Percentiles rank a stretch among this genome's conserved stretches.
Conservation (phyloP, 2,329 filamentous ascomycete species). For the Kalmusia sp. region DNA sequence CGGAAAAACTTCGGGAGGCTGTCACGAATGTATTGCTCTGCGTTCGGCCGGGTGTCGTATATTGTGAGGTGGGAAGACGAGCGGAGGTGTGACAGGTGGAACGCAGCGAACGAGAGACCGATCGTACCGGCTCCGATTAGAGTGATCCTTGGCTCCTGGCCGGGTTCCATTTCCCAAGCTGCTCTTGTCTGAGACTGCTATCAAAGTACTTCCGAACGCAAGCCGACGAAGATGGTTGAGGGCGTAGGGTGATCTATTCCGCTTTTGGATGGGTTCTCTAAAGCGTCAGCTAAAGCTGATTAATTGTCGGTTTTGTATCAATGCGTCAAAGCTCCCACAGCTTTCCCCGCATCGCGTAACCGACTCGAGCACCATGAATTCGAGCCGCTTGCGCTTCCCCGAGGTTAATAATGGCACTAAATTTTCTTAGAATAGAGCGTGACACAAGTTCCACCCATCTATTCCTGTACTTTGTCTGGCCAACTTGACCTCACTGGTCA, state of each 20-base stretch:
- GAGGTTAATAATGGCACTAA: conserved; percentile 19
- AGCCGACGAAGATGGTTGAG: not conserved
- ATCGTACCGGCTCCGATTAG: conserved; percentile 59
- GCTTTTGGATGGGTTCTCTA: conserved; percentile 12
- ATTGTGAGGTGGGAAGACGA: conserved; percentile 53
- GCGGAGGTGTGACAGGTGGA: conserved; percentile 57
- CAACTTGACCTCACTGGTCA: not conserved
- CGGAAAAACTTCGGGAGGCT: conserved; percentile 54
- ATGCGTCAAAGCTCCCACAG: conserved; percentile 20
- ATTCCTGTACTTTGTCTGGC: not conserved
- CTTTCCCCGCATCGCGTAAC: conserved; percentile 34
- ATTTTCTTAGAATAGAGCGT: not conserved
- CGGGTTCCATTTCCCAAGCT: conserved; percentile 12
- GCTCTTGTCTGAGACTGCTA: too few species aligned
- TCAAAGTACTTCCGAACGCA: too few species aligned
- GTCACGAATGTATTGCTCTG: conserved; percentile 52
- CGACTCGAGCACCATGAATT: conserved; percentile 39
- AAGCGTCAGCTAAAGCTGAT: not conserved
- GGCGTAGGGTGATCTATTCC: conserved; percentile 17
- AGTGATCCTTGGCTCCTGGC: conserved; percentile 40
- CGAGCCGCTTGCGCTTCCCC: conserved; percentile 14
- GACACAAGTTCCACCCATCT: not conserved
- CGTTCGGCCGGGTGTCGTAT: conserved; percentile 59
- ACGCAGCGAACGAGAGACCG: conserved; percentile 62
- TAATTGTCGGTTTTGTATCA: not conserved